These are phyloP conservation scores for Endogone sp. DNA, from an alignment of 192 early-diverging fungal species.

Conservation along the genomic window DNA sequence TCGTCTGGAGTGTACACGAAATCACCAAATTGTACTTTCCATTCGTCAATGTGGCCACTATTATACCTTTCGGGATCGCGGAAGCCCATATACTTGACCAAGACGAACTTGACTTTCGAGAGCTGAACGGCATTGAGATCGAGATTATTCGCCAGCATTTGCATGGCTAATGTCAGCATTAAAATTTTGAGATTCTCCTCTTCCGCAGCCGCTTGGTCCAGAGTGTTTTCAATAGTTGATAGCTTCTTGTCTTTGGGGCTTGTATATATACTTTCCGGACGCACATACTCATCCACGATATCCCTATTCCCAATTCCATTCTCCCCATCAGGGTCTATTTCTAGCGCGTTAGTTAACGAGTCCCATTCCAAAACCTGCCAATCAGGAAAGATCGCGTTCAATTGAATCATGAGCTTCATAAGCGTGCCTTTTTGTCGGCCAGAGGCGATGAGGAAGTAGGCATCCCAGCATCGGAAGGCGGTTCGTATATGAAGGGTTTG, in stretches of 20 bases:
- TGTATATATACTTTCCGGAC: neutral
- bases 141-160: conserved; percentile 52
- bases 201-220: conserved; percentile 21
- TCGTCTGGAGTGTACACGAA: conserved; percentile 33
- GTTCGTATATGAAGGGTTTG: conserved; percentile 41
- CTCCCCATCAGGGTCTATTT: conserved; percentile 2
- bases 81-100: conserved; percentile 49
- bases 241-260: neutral
- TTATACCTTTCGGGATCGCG: conserved; percentile 34
- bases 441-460: conserved; percentile 38
- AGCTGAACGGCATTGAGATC: conserved; percentile 39
- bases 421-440: conserved; percentile 30
- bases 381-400: conserved; percentile 48
- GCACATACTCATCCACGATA: conserved; percentile 23
- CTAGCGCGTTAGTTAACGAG: conserved; percentile 22
- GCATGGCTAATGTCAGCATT: conserved; percentile 44
- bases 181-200: conserved; percentile 33
- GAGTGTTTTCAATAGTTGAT: neutral
- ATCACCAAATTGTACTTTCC: conserved; percentile 34
- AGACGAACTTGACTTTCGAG: conserved; percentile 40
- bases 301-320: conserved; percentile 3
- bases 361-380: conserved; percentile 47
- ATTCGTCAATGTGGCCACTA: conserved; percentile 21
- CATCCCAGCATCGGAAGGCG: conserved; percentile 55
- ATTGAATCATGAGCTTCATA: conserved; percentile 46